Evolutionary conservation across 257 asterid genomes (phyloP).

Genomic region (Schizonepeta tenuifolia): DNA sequence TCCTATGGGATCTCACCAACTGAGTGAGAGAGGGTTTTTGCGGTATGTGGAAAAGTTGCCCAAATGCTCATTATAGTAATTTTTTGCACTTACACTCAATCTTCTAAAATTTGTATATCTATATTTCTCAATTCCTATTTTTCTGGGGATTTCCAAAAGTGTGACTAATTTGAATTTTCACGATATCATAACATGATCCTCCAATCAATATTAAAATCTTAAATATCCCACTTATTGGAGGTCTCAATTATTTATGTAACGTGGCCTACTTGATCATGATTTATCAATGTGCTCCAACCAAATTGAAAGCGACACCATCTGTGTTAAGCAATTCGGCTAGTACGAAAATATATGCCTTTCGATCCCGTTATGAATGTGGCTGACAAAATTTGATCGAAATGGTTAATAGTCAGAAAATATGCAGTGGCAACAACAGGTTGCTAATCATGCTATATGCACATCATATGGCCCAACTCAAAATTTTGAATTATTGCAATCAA

Average conservation of each 20-base stretch:
- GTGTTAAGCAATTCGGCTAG: background rate
- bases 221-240: slow-evolving; percentile 25
- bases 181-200: slow-evolving; percentile 46
- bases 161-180: slow-evolving; percentile 30
- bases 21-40: slow-evolving; percentile 38
- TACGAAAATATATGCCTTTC: background rate
- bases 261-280: slow-evolving; percentile 32
- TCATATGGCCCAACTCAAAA: slow-evolving; percentile 28
- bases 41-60: slow-evolving; percentile 34
- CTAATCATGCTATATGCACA: slow-evolving; percentile 18
- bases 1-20: slow-evolving; percentile 44
- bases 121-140: slow-evolving; percentile 19
- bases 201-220: slow-evolving; percentile 30
- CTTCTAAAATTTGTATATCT: slow-evolving; percentile 11
- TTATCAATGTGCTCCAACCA: slow-evolving; percentile 36
- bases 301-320: slow-evolving; percentile 44
- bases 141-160: slow-evolving; percentile 56
- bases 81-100: too few relatives aligned
- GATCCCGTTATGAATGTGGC: slow-evolving; percentile 17
- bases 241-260: slow-evolving; percentile 29
- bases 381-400: background rate
- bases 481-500: slow-evolving; percentile 6
- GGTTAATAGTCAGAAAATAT: background rate
- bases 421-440: background rate
- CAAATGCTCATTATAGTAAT: background rate